phyloP scores from a whole-genome alignment of 2,329 filamentous ascomycete species.

The Ceratocystiopsis brevicomis region DNA sequence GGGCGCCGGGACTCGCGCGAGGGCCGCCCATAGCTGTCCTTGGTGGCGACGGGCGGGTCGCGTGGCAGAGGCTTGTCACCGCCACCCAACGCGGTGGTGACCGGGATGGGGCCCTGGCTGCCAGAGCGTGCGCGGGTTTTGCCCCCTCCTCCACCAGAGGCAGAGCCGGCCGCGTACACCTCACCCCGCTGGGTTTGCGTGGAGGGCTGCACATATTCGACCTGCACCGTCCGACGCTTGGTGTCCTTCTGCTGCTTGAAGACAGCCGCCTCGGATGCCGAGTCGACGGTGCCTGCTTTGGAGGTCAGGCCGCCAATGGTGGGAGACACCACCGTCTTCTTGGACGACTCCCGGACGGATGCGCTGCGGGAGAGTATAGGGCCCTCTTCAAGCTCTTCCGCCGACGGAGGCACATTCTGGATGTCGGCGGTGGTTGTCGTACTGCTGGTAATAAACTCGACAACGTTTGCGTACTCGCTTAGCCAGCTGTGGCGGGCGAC shows the following conservation, averaged over 20 bases:
- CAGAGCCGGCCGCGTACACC: slow-evolving; percentile 12
- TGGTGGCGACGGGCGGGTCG: slow-evolving; percentile 32
- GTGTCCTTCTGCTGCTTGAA: slow-evolving; percentile 60
- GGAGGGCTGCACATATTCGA: slow-evolving; percentile 87
- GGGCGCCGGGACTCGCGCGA: slow-evolving; percentile 22
- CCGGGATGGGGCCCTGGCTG: slow-evolving; percentile 32
- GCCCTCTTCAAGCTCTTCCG: slow-evolving; percentile 34
- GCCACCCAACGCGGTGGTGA: slow-evolving; percentile 22
- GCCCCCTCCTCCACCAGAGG: slow-evolving; percentile 10
- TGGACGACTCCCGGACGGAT: slow-evolving; percentile 75
- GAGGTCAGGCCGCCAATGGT: slow-evolving; percentile 45
- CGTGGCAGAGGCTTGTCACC: slow-evolving; percentile 40
- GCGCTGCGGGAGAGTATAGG: slow-evolving; percentile 62
- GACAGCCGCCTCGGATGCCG: slow-evolving; percentile 34
- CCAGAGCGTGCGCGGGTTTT: slow-evolving; percentile 35
- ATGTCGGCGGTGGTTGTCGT: slow-evolving; percentile 78
- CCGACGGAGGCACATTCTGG: slow-evolving; percentile 47
- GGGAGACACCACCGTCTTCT: slow-evolving; percentile 34
- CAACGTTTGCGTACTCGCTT: slow-evolving; percentile 89
- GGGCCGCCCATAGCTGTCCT: slow-evolving; percentile 20
- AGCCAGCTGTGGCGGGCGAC: slow-evolving; percentile 96
- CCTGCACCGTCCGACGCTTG: slow-evolving; percentile 86
- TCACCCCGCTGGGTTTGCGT: slow-evolving; percentile 69
- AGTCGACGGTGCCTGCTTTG: slow-evolving; percentile 57
- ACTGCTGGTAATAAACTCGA: slow-evolving; percentile 91